Conservation (phyloP, 2,329 filamentous ascomycete species). For the Aspergillus proliferans region DNA sequence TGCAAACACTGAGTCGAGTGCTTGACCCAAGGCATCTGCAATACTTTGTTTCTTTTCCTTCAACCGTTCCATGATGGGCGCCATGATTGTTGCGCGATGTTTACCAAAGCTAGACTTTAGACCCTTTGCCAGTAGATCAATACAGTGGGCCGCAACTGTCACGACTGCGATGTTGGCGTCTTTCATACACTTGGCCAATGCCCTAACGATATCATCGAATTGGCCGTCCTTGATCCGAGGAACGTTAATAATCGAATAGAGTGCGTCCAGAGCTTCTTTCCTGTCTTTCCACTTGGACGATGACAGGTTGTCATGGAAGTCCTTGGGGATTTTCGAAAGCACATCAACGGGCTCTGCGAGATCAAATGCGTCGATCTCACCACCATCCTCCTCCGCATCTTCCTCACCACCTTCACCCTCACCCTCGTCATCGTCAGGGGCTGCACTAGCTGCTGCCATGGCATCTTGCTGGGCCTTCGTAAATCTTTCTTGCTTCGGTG, state of each 20-base stretch:
- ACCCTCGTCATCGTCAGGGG: constrained; percentile 52
- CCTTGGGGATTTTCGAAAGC: constrained; percentile 68
- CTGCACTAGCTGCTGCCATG: constrained; percentile 61
- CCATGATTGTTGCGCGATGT: constrained; percentile 73
- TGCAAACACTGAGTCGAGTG: constrained; percentile 65
- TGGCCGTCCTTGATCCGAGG: constrained; percentile 87
- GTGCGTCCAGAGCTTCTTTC: constrained; percentile 84
- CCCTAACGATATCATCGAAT: constrained; percentile 76
- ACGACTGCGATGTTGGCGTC: constrained; percentile 96
- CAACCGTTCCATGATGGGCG: constrained; percentile 85
- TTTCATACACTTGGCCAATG: constrained; percentile 94
- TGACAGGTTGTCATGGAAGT: constrained; percentile 74
- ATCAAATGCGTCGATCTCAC: constrained; percentile 73
- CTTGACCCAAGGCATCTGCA: constrained; percentile 77
- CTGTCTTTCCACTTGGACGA: constrained; percentile 98
- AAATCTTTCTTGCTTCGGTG: constrained; percentile 84
- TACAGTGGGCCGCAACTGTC: constrained; percentile 84
- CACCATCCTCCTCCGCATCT: constrained; percentile 52
- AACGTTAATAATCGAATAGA: constrained; percentile 70
- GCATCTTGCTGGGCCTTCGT: constrained; percentile 85
- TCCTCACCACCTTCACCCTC: constrained; percentile 55
- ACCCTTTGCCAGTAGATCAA: constrained; percentile 82
- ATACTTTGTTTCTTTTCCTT: constrained; percentile 96
- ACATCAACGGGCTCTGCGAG: constrained; percentile 84
- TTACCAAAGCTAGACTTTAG: constrained; percentile 71